These are phyloP conservation scores for Penicillium mononematosum DNA, from an alignment of 495 filamentous ascomycete genomes.

Conservation along the genomic window DNA sequence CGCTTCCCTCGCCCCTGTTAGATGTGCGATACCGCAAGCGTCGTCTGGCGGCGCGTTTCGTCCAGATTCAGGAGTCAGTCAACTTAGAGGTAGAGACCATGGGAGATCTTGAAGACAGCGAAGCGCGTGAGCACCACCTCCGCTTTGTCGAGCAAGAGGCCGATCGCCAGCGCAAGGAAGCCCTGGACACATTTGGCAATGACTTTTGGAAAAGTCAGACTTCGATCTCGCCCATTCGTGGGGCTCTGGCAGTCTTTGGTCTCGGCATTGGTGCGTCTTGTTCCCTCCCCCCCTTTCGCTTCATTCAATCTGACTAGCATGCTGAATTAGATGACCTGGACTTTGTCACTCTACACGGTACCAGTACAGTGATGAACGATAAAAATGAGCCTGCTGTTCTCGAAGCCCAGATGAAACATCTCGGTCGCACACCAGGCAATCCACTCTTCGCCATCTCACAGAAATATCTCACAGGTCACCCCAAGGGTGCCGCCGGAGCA, in stretches of 20 bases:
- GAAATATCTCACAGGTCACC: slow-evolving; percentile 94
- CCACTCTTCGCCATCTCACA: slow-evolving; percentile 92
- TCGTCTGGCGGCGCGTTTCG: slow-evolving; percentile 80
- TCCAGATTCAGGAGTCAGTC: slow-evolving; percentile 86
- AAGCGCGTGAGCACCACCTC: background rate
- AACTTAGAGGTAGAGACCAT: slow-evolving; percentile 76
- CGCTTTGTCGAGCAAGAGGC: too few relatives aligned
- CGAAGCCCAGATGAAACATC: slow-evolving; percentile 86
- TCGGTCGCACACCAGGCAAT: slow-evolving; percentile 89
- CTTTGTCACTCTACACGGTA: slow-evolving; percentile 94
- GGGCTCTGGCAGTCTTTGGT: slow-evolving; percentile 90
- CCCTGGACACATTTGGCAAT: too few relatives aligned
- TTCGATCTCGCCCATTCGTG: slow-evolving; percentile 82
- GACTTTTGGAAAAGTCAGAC: too few relatives aligned
- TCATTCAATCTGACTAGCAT: too few relatives aligned
- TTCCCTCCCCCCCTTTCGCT: too few relatives aligned
- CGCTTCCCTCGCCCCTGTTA: slow-evolving; percentile 80
- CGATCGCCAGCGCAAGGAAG: too few relatives aligned
- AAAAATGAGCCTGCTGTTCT: slow-evolving; percentile 98
- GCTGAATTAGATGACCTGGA: slow-evolving; percentile 61
- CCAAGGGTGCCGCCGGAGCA: slow-evolving; percentile 94
- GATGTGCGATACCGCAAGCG: slow-evolving; percentile 91
- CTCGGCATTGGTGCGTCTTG: slow-evolving; percentile 64
- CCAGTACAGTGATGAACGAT: slow-evolving; percentile 92
- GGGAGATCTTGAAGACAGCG: slow-evolving; percentile 62